Base-by-base conservation (phyloP, 179 eudicot species). In the Drosera spatulata region DNA sequence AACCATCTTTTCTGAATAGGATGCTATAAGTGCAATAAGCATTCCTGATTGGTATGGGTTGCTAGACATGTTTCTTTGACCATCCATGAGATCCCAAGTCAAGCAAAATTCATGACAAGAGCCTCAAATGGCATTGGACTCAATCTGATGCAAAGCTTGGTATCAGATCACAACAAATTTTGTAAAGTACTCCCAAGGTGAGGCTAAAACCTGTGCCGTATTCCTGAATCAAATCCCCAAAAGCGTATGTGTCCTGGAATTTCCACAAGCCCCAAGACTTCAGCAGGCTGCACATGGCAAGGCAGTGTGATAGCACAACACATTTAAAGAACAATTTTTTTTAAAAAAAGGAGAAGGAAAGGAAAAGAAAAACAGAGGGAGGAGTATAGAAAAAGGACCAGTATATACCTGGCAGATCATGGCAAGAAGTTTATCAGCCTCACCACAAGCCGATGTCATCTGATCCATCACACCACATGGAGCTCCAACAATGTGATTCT, bases 401-500 rank as follows among this genome's bases (percentile, higher is more conserved):
- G 54, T 60, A 51, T 60, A 40, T 67, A 93, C 99, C 99, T 93
- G 99, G 76, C 99, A 89, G 69, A 93, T 68, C 99, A 93, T 93
- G 15, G 97, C 99, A 59, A 93, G 81, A 72, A 93, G 99, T 69
- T 86, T 93, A 78, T 93, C 85, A 60, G 95, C 85, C 76, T 93
- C 99, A 64, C 99, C 97, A 71, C 97, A 89, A 15, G 99, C 96
- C 53, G 99, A 89, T 72, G 99, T 73, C 99, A 93, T 93, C 81
- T 93, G 99, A 66, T 93, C 99, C 99, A 93, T 93, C 67, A 93
- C 94, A 59, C 99, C 99, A 81, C 99, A 93, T 41, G 99, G 99
- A 64, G 99, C 99, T 69, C 99, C 99, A 73, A 93, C 99, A 62
- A 93, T 73, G 56, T 80, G 82, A 72, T 93, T 93, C 74, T 93